phyloP scores from a whole-genome alignment of 176 grass and related monocot genomes.

The Rhynchospora breviuscula region DNA sequence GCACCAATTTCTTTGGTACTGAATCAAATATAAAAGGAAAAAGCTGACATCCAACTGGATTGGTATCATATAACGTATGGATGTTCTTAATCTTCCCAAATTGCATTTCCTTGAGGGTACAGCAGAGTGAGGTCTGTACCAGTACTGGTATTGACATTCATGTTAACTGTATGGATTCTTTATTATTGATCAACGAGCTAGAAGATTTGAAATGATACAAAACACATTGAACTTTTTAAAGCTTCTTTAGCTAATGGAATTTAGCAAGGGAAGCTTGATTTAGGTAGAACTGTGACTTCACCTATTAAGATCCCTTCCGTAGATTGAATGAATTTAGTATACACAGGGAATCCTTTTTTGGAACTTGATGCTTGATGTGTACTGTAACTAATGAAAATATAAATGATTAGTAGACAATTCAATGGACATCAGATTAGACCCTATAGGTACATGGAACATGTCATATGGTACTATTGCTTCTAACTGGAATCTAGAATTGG shows the following conservation, averaged over 20 bases:
- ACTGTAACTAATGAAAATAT: background rate
- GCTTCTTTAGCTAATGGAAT: background rate
- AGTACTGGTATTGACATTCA: background rate
- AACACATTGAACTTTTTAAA: background rate
- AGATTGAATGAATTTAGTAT: background rate
- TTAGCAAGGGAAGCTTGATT: background rate
- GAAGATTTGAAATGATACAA: background rate
- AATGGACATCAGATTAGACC: background rate
- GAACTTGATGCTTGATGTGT: background rate
- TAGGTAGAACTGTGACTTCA: background rate
- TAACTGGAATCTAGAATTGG: background rate
- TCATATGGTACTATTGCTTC: background rate
- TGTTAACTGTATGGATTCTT: background rate
- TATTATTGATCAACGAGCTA: background rate
- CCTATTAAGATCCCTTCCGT: background rate
- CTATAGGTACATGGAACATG: background rate
- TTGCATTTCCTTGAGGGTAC: background rate
- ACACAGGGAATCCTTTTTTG: background rate
- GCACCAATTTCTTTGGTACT: background rate
- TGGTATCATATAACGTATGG: background rate
- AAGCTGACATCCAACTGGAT: background rate
- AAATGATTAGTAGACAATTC: background rate
- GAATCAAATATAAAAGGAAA: background rate
- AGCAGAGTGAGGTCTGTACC: background rate
- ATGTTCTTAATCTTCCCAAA: background rate